phyloP scores from a whole-genome alignment of 495 filamentous ascomycete species.

The Daldinia decipiens region DNA sequence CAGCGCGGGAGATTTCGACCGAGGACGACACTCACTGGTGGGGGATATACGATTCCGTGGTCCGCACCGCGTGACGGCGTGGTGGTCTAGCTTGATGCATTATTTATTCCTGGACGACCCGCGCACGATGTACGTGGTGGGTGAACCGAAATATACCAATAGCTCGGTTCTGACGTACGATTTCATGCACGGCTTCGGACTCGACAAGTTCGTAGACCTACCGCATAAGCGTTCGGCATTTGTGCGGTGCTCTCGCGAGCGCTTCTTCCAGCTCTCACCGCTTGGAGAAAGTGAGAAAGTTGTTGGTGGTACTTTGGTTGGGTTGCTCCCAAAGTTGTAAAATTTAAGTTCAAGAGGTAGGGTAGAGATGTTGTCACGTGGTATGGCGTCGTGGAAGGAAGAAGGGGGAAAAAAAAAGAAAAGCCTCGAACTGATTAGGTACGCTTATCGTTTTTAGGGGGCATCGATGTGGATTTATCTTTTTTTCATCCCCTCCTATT shows the following conservation, averaged over 20 bases:
- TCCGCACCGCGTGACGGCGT: slow-evolving; percentile 71
- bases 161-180: slow-evolving; percentile 72
- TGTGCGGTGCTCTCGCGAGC: slow-evolving; percentile 67
- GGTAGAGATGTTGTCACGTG: slow-evolving; percentile 9
- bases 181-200: slow-evolving; percentile 69
- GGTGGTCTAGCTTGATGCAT: slow-evolving; percentile 76
- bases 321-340: slow-evolving; percentile 59
- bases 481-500: not conserved
- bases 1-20: slow-evolving; percentile 69
- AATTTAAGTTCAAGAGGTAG: not conserved
- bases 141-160: slow-evolving; percentile 71
- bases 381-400: not conserved
- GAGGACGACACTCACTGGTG: slow-evolving; percentile 74
- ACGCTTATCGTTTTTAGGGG: not conserved
- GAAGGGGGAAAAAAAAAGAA: not conserved
- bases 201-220: slow-evolving; percentile 73
- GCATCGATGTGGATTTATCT: not conserved
- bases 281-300: slow-evolving; percentile 62
- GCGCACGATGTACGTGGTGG: slow-evolving; percentile 69
- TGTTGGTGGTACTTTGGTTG: slow-evolving; percentile 57
- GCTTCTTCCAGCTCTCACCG: slow-evolving; percentile 74
- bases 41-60: slow-evolving; percentile 71
- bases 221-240: slow-evolving; percentile 74
- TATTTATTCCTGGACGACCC: slow-evolving; percentile 77
- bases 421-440: slow-evolving; percentile 1